Base-by-base conservation (phyloP, 1,284 basidiomycete genomes). In the Serendipita sp. region DNA sequence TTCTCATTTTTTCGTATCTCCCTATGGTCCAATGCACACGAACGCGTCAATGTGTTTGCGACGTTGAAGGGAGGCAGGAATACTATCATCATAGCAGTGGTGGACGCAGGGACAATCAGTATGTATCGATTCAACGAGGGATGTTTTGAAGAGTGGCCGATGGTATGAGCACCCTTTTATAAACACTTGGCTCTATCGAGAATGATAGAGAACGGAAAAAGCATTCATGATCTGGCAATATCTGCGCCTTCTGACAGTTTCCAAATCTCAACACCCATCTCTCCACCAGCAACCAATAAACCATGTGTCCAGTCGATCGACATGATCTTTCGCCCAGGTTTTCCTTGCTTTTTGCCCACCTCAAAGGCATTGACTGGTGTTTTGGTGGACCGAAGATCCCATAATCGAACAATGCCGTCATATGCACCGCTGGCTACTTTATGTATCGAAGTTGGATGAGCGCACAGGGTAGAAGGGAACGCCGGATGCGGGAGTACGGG, bases 51-150 rank as follows among this genome's bases (percentile, higher is more conserved):
- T 69, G 85, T 88, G 0, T 91, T 93, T 69, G 79, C 81, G 65
- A 79, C 81, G 2, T 76, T 98, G 65, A 91, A 94, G 69, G 82
- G 84, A 17, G 95, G 95, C 0, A 89, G 88, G 70, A 87, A 91
- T 68, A 87, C 79, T 6, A 78, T 95, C 60, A 79, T 98, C 30
- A 80, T 99, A 34, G 95, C 93, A 0, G 91, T 85, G 0, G 93
- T 95, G 2, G 94, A 97, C 73, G 81, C 85, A 4, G 92, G 94
- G 4, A 93, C 83, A 66, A 88, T 88, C 30, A 89, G 89, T 64
- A 91, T 97, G 77, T 86, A 93, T 71, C 77, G 91, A 49, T 94
- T 98, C 68, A 87, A 89, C 0, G 82, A 94, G 70, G 87, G 90
- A 0, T 85, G 82, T 10, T 98, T 99, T 72, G 84, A 81, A 61